These are phyloP conservation scores for Ganoderma meredithae DNA, from an alignment of 1,284 basidiomycete species.

Conservation along the genomic window DNA sequence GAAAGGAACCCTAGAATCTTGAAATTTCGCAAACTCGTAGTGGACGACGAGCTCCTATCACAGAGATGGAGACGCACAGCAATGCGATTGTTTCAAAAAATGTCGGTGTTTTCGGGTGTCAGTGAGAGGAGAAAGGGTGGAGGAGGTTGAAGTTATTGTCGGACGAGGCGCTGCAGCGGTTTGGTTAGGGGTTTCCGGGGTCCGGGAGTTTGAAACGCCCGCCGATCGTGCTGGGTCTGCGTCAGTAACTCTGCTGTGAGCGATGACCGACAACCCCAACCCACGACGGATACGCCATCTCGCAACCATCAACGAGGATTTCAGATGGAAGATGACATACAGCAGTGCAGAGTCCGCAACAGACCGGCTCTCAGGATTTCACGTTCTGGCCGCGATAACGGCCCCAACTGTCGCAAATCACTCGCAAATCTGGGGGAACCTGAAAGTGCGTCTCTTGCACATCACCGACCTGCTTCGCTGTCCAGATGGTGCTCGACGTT, in stretches of 20 bases:
- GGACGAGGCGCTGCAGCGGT: no score
- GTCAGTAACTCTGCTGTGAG: neutral
- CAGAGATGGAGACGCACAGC: no score
- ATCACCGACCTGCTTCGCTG: neutral
- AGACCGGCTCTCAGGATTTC: neutral
- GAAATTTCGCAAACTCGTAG: neutral
- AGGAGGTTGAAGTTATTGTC: no score
- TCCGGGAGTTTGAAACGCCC: neutral
- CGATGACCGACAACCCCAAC: no score
- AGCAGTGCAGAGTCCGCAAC: neutral
- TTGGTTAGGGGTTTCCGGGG: neutral
- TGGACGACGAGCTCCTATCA: no score
- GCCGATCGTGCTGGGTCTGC: no score
- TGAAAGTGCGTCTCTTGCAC: neutral
- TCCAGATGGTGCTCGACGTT: neutral
- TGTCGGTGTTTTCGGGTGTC: no score
- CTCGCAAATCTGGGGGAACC: no score
- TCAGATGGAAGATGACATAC: neutral
- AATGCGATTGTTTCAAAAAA: no score
- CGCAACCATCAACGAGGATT: neutral
- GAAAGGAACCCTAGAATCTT: neutral
- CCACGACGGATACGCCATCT: neutral
- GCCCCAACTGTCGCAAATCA: neutral
- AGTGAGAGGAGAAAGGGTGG: no score
- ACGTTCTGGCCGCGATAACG: neutral